Evolutionary conservation across 202 grass and related monocot species (phyloP).

Genomic region (Panicum hallii): DNA sequence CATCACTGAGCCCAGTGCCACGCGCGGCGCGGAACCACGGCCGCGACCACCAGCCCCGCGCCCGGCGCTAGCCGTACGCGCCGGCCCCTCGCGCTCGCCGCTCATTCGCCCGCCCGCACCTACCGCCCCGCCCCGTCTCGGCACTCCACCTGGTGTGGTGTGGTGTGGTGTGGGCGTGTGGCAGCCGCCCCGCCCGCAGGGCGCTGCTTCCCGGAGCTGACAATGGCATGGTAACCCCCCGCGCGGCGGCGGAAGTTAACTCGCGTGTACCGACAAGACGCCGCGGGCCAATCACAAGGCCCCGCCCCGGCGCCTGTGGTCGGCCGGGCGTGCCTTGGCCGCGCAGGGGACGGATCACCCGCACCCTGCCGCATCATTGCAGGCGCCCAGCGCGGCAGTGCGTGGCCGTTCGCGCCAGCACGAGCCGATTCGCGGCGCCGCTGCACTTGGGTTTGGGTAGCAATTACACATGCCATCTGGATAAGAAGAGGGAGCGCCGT

Average conservation of each 20-base stretch:
- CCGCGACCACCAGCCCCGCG: not conserved
- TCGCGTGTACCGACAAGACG: slow-evolving; percentile 6
- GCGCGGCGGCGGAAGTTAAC: not conserved
- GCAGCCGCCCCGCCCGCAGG: not conserved
- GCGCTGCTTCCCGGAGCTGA: not conserved
- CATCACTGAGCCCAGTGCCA: slow-evolving; percentile 31
- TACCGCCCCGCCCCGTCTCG: not conserved
- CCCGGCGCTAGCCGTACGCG: not conserved
- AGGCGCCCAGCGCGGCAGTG: not conserved
- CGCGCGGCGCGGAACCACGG: slow-evolving; percentile 31
- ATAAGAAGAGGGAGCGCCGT: not conserved
- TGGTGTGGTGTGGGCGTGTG: too few relatives aligned
- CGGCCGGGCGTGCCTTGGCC: too few relatives aligned
- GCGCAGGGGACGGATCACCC: slow-evolving; percentile 5
- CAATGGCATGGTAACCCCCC: not conserved
- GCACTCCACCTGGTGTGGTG: not conserved
- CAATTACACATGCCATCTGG: not conserved
- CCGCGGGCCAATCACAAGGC: slow-evolving; percentile 14
- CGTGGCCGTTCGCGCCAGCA: not conserved
- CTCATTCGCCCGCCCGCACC: not conserved
- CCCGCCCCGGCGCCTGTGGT: not conserved
- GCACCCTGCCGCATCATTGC: slow-evolving; percentile 20
- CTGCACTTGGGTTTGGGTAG: not conserved
- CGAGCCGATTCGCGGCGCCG: not conserved
- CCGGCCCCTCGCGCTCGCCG: not conserved